Evolutionary conservation across 208 protist species (phyloP).

Genomic region (Crithidia expoeki): DNA sequence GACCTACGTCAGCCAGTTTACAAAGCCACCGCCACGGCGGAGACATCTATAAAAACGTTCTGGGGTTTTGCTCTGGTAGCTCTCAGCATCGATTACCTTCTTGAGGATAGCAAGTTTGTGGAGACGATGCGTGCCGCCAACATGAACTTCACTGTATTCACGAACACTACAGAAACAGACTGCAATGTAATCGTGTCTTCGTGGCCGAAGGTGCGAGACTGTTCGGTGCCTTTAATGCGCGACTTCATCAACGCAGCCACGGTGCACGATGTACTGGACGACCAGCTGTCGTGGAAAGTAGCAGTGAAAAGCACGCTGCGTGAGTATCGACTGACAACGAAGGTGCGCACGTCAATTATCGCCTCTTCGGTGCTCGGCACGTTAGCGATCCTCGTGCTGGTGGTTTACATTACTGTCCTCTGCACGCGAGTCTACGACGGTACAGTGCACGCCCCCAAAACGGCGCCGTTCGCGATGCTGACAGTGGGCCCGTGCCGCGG

Average conservation of each 20-base stretch:
- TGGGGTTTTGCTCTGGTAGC: slow-evolving; percentile 72
- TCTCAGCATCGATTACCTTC: slow-evolving; percentile 41
- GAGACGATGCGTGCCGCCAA: slow-evolving; percentile 7
- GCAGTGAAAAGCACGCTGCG: slow-evolving; percentile 32
- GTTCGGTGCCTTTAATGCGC: slow-evolving; percentile 8
- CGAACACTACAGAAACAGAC: not conserved
- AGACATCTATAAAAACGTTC: slow-evolving; percentile 38
- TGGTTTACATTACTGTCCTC: slow-evolving; percentile 33
- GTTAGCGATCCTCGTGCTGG: slow-evolving; percentile 33
- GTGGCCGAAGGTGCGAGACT: slow-evolving; percentile 2
- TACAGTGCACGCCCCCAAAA: slow-evolving; percentile 59
- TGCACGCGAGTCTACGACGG: slow-evolving; percentile 66
- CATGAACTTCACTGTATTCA: slow-evolving; percentile 33
- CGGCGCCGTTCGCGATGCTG: slow-evolving; percentile 73
- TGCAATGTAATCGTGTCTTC: slow-evolving; percentile 29
- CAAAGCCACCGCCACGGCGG: slow-evolving; percentile 28
- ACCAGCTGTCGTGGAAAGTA: slow-evolving; percentile 35
- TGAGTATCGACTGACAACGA: slow-evolving; percentile 8
- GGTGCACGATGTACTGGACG: slow-evolving; percentile 30
- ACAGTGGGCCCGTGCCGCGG: slow-evolving; percentile 66
- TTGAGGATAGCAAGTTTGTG: slow-evolving; percentile 22
- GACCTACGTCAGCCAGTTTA: slow-evolving; percentile 61
- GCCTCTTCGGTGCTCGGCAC: slow-evolving; percentile 35
- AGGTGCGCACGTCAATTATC: slow-evolving; percentile 30
- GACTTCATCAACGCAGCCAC: slow-evolving; percentile 23